Evolutionary conservation across 2,329 filamentous ascomycete genomes (phyloP), one percentile per base, ranked within the genome.

Genomic region (Fusarium tricinctum): DNA sequence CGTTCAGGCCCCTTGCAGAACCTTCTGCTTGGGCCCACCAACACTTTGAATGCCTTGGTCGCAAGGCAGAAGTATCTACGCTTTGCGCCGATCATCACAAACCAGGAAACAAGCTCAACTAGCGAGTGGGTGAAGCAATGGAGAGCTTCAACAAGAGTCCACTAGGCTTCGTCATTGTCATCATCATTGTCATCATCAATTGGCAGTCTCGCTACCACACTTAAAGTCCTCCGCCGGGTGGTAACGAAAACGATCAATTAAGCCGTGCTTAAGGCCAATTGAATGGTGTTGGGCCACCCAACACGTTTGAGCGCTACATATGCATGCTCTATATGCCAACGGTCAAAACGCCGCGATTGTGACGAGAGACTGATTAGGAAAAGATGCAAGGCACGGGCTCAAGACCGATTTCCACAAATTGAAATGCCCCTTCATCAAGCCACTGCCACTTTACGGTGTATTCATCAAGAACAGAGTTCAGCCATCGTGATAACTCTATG

Each of bases 11-110:
- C 39, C 62, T 73, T 68, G 60, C 59, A 66, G 70, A 60, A 64
- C 46, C 28, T 50, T 58, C 42, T 48, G 9, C 40, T 40, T 47
- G 39, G 58, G 58, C 63, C 69, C 66, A 55, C 66, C 46, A 33
- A 5, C n/a, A 10, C 13, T 22, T 48, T 60, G 40, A 30, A 38
- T 73, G 71, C 69, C 69, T 73, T 19, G 54, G 33, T 40, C 46
- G 63, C 71, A 58, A 73, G 71, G 71, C 71, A 73, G 28, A 26
- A 48, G n/a, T 32, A 55, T 54, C 52, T 58, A 51, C 55, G 60
- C 13, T 40, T 50, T 63, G 59, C 45, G 48, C 46, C 38, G 67
- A 65, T 62, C 66, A 35, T 58, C 17, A 70, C 66, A 40, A 69
- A 67, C 62, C 58, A 68, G 65, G 68, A 67, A 72, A 65, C 33